Base-by-base conservation (phyloP, 2,329 filamentous ascomycete species). In the Xylariaceae sp. region DNA sequence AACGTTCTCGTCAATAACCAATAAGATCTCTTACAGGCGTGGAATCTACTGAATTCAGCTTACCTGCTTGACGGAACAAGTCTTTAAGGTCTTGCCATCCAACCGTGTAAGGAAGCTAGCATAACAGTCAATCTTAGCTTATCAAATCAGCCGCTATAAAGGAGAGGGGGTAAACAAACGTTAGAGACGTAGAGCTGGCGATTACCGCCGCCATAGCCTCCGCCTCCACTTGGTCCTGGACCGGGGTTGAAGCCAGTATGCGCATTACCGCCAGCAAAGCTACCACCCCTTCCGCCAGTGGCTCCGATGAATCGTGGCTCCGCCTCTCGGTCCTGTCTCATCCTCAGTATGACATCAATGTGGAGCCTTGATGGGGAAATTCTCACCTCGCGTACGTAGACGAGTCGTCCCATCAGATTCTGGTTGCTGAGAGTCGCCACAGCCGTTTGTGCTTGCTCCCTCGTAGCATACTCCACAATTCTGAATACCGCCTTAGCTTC, bases 381-480 rank as follows among this genome's bases (percentile, higher is more conserved):
- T 64, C 75, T 62, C 79, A 94, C 91, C 80, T 98, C 93, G 72
- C 93, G 87, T 68, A 98, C 93, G 69, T 98, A 98, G 67, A 98
- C 90, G 61, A 98, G 86, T 70, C 93, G 85, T 49, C 93, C 93
- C 92, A 97, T 97, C 51, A 98, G 78, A 69, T 94, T 96, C 73
- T 96, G 92, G 76, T 98, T 98, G 82, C 91, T 96, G 73, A 98
- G 87, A 67, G 90, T 93, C 70, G 88, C 85, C 75, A 98, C 93
- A 66, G 93, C 93, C 71, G 89, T 86, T 72, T 97, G 93, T 67
- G 93, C 93, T 86, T 98, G 90, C 67, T 98, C 93, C 83, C 91
- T 88, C 64, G 92, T 96, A 71, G 91, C 91, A 84, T 98, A 98
- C 86, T 98, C 93, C 85, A 98, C 93, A 88, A 98, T 98, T 78